Base-by-base conservation (phyloP, 805 yeast species). In the Hanseniaspora lindneri region DNA sequence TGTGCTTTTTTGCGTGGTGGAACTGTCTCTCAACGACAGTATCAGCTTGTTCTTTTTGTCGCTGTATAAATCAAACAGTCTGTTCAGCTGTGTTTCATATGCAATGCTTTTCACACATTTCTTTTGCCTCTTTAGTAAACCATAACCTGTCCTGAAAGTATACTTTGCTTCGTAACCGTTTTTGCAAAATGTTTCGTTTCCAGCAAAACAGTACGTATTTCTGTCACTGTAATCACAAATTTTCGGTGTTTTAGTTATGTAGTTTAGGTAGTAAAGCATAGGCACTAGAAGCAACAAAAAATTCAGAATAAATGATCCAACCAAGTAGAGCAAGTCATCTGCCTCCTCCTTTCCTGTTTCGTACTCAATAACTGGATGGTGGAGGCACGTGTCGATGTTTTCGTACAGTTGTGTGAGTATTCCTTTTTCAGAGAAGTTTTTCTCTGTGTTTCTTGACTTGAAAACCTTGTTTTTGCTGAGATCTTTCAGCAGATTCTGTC, bases 131-230 rank as follows among this genome's bases (percentile, higher is more conserved):
- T 5, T 16, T 7, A 27, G n/a, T 8, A 46, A 19, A 9, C 49
- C 49, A 30, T 46, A 46, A 2, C 35, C 20, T 11, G 32, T 30
- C 14, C 25, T 24, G 5, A 35, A 19, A 2, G 41, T 28, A 29
- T 30, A 39, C n/a, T 46, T 46, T 3, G 49, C 32, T 19, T 46
- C 39, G 27, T 46, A 30, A 8, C 39, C 39, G 8, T 13, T 29
- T 39, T 46, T 39, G 16, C 49, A 46, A n/a, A 8, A 37, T 13
- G 30, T 37, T 37, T 23, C 20, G 19, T 37, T 24, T n/a, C 25
- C n/a, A 24, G 23, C 16, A 9, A 37, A 24, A n/a, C 41, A 37
- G 16, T 24, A 24, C 25, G 41, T 24, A 7, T 37, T n/a, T 24
- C 3, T 24, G 25, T 37, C 30, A 37, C 4, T 24, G n/a, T 7